A percentile compares a stretch with the other conserved stretches of the same genome.
These are phyloP conservation scores for Euphrasia arctica DNA, from an alignment of 305 asterid genomes.

Conservation along the genomic window DNA sequence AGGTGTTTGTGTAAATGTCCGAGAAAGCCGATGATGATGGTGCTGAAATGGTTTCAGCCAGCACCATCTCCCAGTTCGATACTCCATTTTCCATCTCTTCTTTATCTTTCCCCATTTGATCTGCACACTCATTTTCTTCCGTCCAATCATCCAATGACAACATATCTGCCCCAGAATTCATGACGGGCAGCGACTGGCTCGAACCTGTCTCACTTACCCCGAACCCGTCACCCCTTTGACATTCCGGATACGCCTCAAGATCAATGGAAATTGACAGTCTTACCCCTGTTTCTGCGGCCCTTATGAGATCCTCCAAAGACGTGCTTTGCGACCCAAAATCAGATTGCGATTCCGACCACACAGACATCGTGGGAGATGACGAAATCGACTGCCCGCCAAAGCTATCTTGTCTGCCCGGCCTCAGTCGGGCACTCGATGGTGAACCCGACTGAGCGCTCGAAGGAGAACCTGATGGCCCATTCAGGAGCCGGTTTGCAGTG, in stretches of 20 bases:
- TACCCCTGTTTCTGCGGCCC: conserved; percentile 51
- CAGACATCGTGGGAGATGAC: conserved; percentile 38
- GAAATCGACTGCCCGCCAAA: conserved; percentile 48
- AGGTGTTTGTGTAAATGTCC: conserved; percentile 35
- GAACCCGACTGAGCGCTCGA: conserved; percentile 13
- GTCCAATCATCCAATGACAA: conserved; percentile 65
- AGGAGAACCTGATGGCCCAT: not conserved
- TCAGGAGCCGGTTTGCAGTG: conserved; percentile 29
- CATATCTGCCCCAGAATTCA: conserved; percentile 52
- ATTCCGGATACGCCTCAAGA: conserved; percentile 54
- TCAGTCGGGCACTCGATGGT: conserved; percentile 9
- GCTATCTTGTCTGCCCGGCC: conserved; percentile 31
- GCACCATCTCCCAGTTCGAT: conserved; percentile 43
- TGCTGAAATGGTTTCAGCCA: conserved; percentile 33
- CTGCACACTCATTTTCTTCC: conserved; percentile 17
- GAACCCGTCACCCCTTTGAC: conserved; percentile 33
- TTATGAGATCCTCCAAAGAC: conserved; percentile 73
- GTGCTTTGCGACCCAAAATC: conserved; percentile 46
- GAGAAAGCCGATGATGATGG: conserved; percentile 11
- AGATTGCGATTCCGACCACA: conserved; percentile 41
- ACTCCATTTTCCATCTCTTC: conserved; percentile 19
- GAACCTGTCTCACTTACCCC: conserved; percentile 56
- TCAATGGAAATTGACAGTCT: conserved; percentile 71
- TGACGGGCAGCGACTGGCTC: conserved; percentile 61
- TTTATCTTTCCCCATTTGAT: not conserved